phyloP scores from a whole-genome alignment of 2,329 filamentous ascomycete species.

The Xylariales sp. region DNA sequence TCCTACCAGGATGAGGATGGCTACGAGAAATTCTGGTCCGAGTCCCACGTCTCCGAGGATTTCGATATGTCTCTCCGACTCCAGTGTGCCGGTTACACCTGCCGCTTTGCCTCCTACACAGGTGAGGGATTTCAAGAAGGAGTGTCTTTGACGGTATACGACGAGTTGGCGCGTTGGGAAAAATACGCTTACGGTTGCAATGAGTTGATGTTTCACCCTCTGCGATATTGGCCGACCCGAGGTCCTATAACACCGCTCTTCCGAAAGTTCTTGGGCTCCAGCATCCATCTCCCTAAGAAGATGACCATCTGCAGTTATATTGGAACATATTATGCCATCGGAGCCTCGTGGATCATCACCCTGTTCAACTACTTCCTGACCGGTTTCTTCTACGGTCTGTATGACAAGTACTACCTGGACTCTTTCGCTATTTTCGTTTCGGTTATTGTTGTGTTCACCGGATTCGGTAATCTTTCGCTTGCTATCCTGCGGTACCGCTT shows the following conservation, averaged over 20 bases:
- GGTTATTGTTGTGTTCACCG: slow-evolving; percentile 51
- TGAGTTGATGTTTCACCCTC: slow-evolving; percentile 82
- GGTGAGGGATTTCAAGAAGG: slow-evolving; percentile 85
- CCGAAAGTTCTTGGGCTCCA: slow-evolving; percentile 76
- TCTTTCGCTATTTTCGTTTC: slow-evolving; percentile 52
- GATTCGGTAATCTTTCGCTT: slow-evolving; percentile 56
- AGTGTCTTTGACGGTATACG: slow-evolving; percentile 85
- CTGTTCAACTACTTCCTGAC: slow-evolving; percentile 79
- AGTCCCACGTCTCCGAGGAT: slow-evolving; percentile 82
- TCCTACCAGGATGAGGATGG: slow-evolving; percentile 74
- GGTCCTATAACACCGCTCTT: slow-evolving; percentile 86
- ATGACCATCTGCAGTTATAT: slow-evolving; percentile 82
- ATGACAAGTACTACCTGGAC: slow-evolving; percentile 75
- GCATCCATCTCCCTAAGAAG: slow-evolving; percentile 80
- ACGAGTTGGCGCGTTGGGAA: slow-evolving; percentile 86
- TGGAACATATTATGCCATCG: slow-evolving; percentile 83
- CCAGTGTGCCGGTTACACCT: slow-evolving; percentile 77
- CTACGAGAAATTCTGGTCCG: slow-evolving; percentile 85
- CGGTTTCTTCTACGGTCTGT: slow-evolving; percentile 69
- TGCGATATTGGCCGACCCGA: slow-evolving; percentile 76
- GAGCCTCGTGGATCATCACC: slow-evolving; percentile 79
- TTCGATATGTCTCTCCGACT: slow-evolving; percentile 85
- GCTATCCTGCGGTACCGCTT: slow-evolving; percentile 70
- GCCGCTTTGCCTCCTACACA: slow-evolving; percentile 78
- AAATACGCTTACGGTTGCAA: slow-evolving; percentile 89